Base-by-base conservation (phyloP, 495 filamentous ascomycete species). In the Tuber umbilicatum region DNA sequence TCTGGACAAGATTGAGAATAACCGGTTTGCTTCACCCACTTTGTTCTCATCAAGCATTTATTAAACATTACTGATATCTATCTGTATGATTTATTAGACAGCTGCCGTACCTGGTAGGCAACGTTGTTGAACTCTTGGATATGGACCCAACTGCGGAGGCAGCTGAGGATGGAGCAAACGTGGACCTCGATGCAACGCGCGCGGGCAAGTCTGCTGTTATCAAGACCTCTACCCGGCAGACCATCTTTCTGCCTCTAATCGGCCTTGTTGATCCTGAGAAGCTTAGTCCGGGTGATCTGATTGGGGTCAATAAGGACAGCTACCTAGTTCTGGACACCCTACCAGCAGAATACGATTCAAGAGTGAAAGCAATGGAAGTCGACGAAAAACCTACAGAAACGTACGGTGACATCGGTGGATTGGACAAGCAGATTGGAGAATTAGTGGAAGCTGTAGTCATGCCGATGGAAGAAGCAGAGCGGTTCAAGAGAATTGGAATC, bases 361-460 rank as follows among this genome's bases (percentile, higher is more conserved):
- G 95, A 84, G 95, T 99, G 68, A 99, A 99, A 87, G 95, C 95
- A 42, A 99, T 99, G 95, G 95, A 99, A 87, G 95, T 99, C 50
- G 95, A 99, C 81, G 95, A 99, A 88, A 99, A 99, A 88, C 95
- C 95, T 31, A 97, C 93, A 47, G 95, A 99, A 86, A 97, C 98
- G 86, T 99, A 99, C 86, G 93, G 89, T 76, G 95, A 99, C 87
- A 96, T 99, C 35, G 95, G 95, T 83, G 95, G 95, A 45, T 85
- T 99, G 81, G 93, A 97, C 85, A 99, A 99, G 86, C 95, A 99
- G 86, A 99, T 99, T 83, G 96, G 97, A 83, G 95, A 99, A 86
- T 90, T 99, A 60, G 93, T 99, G n/a, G 95, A 99, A 84, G 95
- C 95, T 73, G 94, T 99, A 40, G 95, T 99, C 70, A 97, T 93